Base-by-base conservation (phyloP, 306 rosid species). In the Sphenostylis stenocarpa region DNA sequence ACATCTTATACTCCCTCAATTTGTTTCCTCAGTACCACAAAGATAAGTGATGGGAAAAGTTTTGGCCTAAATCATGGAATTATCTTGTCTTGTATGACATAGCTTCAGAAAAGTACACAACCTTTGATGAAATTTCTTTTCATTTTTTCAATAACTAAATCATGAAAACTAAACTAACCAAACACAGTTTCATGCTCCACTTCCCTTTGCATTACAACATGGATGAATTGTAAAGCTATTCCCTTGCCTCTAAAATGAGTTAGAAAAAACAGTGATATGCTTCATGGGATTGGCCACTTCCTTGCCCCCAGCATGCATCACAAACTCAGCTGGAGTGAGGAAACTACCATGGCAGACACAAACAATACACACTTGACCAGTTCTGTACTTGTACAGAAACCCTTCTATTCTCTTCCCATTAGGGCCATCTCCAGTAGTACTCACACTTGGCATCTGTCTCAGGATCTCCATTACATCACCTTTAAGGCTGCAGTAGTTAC, bases 311-410 rank as follows among this genome's bases (percentile, higher is more conserved):
- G 90, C 97, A 57, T 90, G 93, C 61, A 45, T 75, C 15, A 92
- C 80, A 48, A 92, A 92, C 74, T 88, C 93, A 0, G 90, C 84
- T 1, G 93, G 93, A 14, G 96, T 78, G 53, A 82, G 89, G 41
- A 88, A 90, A 21, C 73, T 73, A 3, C 89, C 96, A 84, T 92
- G 97, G 82, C 96, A 88, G 47, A 84, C 87, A 65, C 96, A 92
- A 1, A 87, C 85, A 17, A 88, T 93, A 12, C 83, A 75, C n/a
- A 91, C 86, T 64, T 88, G 55, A 1, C 89, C 88, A 51, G 67
- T 60, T 39, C 57, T 73, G 63, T 89, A 91, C 80, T 73, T 83
- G 83, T 90, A 88, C 9, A 92, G 75, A 80, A 87, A 70, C 3
- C 97, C 96, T 65, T 92, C 89, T 10, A 87, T 75, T 74, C 66